These are phyloP conservation scores for Sporothrix variecibatus DNA, from an alignment of 2,329 filamentous ascomycete genomes.

Conservation along the genomic window DNA sequence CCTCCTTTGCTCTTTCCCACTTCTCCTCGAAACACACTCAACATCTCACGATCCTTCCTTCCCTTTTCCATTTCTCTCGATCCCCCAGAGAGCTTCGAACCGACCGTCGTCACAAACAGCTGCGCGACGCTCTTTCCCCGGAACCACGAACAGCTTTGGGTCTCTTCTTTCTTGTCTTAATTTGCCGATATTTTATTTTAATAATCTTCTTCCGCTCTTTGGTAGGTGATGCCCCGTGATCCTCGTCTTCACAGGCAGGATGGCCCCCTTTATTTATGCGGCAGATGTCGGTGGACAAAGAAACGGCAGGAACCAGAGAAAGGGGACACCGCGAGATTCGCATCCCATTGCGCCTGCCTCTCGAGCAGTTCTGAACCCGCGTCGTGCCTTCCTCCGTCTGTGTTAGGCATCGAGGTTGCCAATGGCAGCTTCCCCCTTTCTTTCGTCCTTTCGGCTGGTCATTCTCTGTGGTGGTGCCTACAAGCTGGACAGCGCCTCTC, in stretches of 20 bases:
- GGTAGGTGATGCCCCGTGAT: constrained; percentile 24
- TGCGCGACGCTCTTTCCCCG: constrained; percentile 24
- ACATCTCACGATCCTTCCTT: constrained; percentile 24
- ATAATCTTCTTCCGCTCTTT: constrained; percentile 13
- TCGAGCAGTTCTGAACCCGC: background rate
- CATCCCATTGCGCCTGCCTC: background rate
- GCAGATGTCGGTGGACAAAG: background rate
- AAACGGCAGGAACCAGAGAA: background rate
- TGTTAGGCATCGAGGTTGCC: background rate
- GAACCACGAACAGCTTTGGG: background rate
- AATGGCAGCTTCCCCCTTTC: background rate
- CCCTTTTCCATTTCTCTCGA: constrained; percentile 22
- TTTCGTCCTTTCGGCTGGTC: background rate
- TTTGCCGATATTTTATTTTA: constrained; percentile 22
- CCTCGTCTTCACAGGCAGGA: background rate
- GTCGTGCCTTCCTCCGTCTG: background rate
- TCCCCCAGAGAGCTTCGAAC: constrained; percentile 20
- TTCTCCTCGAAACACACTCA: constrained; percentile 5
- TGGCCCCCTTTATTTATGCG: background rate
- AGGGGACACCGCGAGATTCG: background rate
- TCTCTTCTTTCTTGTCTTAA: constrained; percentile 19
- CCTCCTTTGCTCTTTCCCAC: constrained; percentile 18
- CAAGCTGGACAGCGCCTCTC: background rate
- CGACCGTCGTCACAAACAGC: constrained; percentile 19
- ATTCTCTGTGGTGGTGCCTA: background rate